phyloP scores from a whole-genome alignment of 1,284 basidiomycete species.

The Cystobasidium pallidum region DNA sequence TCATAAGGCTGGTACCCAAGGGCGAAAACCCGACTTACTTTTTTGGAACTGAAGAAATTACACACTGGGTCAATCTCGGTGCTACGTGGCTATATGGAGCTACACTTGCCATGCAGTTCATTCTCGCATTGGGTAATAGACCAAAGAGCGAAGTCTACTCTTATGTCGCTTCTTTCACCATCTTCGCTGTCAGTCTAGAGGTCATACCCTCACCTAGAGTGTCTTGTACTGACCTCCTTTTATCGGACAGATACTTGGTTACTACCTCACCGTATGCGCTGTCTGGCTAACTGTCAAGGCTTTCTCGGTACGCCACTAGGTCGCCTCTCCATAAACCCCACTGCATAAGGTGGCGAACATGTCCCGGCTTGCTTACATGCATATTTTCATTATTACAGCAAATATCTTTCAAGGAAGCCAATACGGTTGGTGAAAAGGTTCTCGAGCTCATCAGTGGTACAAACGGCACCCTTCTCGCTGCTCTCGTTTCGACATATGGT shows the following conservation, averaged over 20 bases:
- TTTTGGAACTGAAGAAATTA: constrained; percentile 66
- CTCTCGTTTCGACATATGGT: constrained; percentile 76
- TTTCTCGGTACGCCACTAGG: constrained; percentile 65
- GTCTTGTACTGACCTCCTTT: background rate
- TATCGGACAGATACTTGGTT: constrained; percentile 62
- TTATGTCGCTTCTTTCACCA: constrained; percentile 79
- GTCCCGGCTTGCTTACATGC: too few species aligned
- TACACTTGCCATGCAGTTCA: constrained; percentile 62
- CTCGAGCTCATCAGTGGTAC: constrained; percentile 72
- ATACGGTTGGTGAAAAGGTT: constrained; percentile 60
- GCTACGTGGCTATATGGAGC: constrained; percentile 47
- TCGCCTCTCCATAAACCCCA: too few species aligned
- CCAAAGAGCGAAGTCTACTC: constrained; percentile 89
- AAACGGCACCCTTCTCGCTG: constrained; percentile 80
- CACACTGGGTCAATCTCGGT: constrained; percentile 50
- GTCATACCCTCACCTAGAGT: background rate
- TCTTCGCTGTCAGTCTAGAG: constrained; percentile 56
- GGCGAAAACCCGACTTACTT: constrained; percentile 61
- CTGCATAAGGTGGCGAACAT: too few species aligned
- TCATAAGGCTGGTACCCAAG: constrained; percentile 81
- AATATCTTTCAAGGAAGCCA: constrained; percentile 58
- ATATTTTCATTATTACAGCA: too few species aligned
- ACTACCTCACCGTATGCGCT: constrained; percentile 82
- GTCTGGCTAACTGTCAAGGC: constrained; percentile 78
- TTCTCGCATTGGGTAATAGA: constrained; percentile 91